Evolutionary conservation across 495 filamentous ascomycete genomes (phyloP).

Genomic region (Podospora comata): DNA sequence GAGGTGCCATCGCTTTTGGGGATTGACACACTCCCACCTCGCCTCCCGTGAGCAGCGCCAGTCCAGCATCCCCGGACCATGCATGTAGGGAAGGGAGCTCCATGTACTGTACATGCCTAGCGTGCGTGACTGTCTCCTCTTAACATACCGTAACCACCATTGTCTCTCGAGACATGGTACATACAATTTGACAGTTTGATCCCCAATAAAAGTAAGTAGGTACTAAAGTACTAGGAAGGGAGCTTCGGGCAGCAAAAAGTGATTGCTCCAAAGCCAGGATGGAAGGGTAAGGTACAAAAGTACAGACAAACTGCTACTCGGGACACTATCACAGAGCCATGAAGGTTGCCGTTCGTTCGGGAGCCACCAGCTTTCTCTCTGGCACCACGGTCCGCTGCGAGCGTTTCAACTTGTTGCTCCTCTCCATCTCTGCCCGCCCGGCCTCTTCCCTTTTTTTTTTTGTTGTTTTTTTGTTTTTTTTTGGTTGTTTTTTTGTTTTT

Average conservation of each 20-base stretch:
- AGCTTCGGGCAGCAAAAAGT: conserved; percentile 18
- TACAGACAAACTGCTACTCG: background rate
- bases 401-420: conserved; percentile 8
- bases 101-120: background rate
- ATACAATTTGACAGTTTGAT: background rate
- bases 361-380: background rate
- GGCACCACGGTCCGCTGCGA: background rate
- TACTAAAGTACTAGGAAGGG: background rate
- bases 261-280: background rate
- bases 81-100: conserved; percentile 13
- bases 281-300: background rate
- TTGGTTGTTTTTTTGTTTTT: too few species aligned
- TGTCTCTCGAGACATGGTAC: too few species aligned
- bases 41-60: background rate
- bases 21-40: background rate
- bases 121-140: background rate
- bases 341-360: too few species aligned
- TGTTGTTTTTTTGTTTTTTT: too few species aligned
- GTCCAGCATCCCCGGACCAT: background rate
- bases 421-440: background rate
- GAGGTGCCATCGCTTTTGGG: background rate
- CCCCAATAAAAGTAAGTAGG: background rate
- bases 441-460: conserved; percentile 5
- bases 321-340: background rate
- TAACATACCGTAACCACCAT: background rate